Percentiles rank a stretch among this genome's conserved stretches.
These are phyloP conservation scores for Mycocalia duriaeana DNA, from an alignment of 1,284 basidiomycete genomes.

Conservation along the genomic window DNA sequence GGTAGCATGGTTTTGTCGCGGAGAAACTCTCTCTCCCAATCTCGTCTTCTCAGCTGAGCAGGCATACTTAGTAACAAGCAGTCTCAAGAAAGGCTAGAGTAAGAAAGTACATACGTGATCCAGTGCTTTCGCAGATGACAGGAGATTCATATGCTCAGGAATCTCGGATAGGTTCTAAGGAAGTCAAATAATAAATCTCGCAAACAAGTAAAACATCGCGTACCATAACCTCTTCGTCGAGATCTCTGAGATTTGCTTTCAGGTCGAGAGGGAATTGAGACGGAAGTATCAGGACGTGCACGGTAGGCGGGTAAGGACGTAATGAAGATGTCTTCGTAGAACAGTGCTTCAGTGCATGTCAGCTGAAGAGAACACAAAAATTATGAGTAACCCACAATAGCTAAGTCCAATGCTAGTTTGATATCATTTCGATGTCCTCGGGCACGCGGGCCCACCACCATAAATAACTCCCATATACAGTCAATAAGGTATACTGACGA, in stretches of 20 bases:
- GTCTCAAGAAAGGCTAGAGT: too few relatives aligned
- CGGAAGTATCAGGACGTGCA: slow-evolving; percentile 68
- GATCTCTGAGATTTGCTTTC: slow-evolving; percentile 55
- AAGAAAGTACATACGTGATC: slow-evolving; percentile 45
- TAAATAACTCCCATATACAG: slow-evolving; percentile 72
- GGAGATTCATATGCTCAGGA: slow-evolving; percentile 75
- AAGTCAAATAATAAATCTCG: slow-evolving; percentile 6
- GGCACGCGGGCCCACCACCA: slow-evolving; percentile 65
- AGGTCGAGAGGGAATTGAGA: slow-evolving; percentile 69
- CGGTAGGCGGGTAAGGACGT: slow-evolving; percentile 63
- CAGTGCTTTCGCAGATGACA: slow-evolving; percentile 52
- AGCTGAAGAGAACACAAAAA: slow-evolving; percentile 3
- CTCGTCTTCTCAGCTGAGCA: slow-evolving; percentile 36
- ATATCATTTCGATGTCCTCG: slow-evolving; percentile 57
- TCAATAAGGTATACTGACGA: slow-evolving; percentile 59
- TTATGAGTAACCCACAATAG: slow-evolving; percentile 38
- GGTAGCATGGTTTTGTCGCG: slow-evolving; percentile 50
- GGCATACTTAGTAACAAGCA: too few relatives aligned
- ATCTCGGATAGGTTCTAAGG: slow-evolving; percentile 52
- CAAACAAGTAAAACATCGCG: slow-evolving; percentile 3
- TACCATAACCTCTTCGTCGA: slow-evolving; percentile 62
- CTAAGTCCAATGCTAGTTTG: slow-evolving; percentile 50
- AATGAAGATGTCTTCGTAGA: slow-evolving; percentile 41
- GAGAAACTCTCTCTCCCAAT: slow-evolving; percentile 33
- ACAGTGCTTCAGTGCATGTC: slow-evolving; percentile 41